Percentiles rank a stretch among this genome's conserved stretches.
Evolutionary conservation across 306 rosid genomes (phyloP).

Genomic region (Pachyrhizus erosus): DNA sequence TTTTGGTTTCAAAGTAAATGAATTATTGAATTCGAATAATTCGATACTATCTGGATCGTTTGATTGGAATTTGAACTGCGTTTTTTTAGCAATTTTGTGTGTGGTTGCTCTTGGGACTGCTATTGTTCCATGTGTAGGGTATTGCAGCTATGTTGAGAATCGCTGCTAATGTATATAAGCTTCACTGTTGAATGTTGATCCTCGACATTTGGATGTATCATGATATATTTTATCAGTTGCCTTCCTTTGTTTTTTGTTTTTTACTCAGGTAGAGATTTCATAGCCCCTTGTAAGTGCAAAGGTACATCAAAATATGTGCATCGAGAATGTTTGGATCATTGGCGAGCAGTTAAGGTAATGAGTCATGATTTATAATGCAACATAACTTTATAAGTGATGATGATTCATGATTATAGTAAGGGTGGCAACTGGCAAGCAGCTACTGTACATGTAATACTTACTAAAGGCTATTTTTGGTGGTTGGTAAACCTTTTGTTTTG

Average conservation of each 20-base stretch:
- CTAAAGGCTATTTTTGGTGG: slow-evolving; percentile 12
- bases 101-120: neutral
- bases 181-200: slow-evolving; percentile 14
- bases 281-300: slow-evolving; percentile 97
- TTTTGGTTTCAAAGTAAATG: slow-evolving; percentile 2
- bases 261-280: slow-evolving; percentile 91
- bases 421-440: neutral
- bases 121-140: slow-evolving; percentile 6
- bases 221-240: neutral
- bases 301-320: slow-evolving; percentile 97
- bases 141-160: slow-evolving; percentile 7
- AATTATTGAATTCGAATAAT: neutral
- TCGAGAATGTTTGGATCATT: slow-evolving; percentile 96
- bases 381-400: neutral
- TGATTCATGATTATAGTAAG: neutral
- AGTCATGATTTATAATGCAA: neutral
- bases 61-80: neutral
- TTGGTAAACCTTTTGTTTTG: neutral
- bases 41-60: neutral
- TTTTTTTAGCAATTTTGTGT: neutral
- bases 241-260: neutral
- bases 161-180: neutral
- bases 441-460: slow-evolving; percentile 11
- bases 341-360: slow-evolving; percentile 92
- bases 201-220: slow-evolving; percentile 5